Conservation (phyloP, 2,329 filamentous ascomycete genomes). For the Sphaerulina vaccinii region DNA sequence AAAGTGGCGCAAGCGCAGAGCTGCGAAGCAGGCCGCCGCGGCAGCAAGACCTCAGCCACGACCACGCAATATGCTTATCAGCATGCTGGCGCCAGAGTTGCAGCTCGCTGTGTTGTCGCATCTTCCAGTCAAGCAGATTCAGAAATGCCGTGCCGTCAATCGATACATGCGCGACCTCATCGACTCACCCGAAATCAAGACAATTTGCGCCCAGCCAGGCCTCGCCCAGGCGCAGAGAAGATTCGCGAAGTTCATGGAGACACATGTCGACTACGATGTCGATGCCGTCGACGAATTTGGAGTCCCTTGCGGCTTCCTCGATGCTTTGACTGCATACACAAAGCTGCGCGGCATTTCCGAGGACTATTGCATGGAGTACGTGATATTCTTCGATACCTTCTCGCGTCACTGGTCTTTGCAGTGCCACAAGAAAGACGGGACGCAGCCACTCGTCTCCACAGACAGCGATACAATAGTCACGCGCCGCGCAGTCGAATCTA, state of each 20-base stretch:
- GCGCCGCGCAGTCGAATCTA: no score
- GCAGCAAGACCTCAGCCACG: no score
- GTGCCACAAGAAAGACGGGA: no score
- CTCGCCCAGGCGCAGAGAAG: neutral
- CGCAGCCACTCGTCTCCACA: no score
- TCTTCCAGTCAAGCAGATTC: neutral
- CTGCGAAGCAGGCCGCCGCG: no score
- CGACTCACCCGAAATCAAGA: neutral
- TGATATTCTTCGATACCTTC: no score
- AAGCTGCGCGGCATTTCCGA: neutral
- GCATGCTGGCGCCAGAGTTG: neutral
- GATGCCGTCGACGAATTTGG: neutral
- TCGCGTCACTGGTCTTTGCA: no score
- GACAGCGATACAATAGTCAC: no score
- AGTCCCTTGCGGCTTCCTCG: conserved; percentile 3
- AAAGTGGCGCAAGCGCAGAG: no score
- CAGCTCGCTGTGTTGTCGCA: conserved; percentile 4
- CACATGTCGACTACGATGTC: neutral
- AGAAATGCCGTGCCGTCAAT: conserved; percentile 7
- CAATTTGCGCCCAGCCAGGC: neutral
- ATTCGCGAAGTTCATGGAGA: neutral
- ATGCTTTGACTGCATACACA: neutral
- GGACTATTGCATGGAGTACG: no score
- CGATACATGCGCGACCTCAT: conserved; percentile 7
- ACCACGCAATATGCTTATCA: no score